Evolutionary conservation across 2,329 filamentous ascomycete species (phyloP).

Genomic region (Penicillium nordicum): DNA sequence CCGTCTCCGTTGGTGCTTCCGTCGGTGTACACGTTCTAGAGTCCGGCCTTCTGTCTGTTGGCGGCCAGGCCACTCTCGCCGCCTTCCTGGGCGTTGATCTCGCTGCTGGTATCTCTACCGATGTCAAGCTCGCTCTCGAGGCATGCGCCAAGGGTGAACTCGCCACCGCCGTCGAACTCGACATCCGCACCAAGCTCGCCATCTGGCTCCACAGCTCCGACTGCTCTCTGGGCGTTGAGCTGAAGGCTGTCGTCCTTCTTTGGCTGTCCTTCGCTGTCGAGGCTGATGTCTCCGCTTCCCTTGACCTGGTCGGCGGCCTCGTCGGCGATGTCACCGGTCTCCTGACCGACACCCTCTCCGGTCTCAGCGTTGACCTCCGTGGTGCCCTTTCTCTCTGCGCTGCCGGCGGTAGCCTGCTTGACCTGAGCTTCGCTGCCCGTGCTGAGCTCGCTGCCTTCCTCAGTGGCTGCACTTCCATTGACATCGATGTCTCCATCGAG

Average conservation of each 20-base stretch:
- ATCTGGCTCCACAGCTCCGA: conserved; percentile 32
- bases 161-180: conserved; percentile 26
- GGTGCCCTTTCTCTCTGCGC: conserved; percentile 31
- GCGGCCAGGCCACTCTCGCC: conserved; percentile 30
- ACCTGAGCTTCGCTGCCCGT: conserved; percentile 32
- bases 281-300: conserved; percentile 27
- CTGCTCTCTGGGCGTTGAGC: conserved; percentile 35
- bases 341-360: conserved; percentile 26
- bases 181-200: conserved; percentile 31
- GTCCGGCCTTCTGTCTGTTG: conserved; percentile 27
- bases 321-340: conserved; percentile 30
- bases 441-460: conserved; percentile 38
- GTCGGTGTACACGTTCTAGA: conserved; percentile 30
- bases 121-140: conserved; percentile 30
- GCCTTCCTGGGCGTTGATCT: conserved; percentile 34
- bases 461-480: conserved; percentile 26
- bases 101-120: conserved; percentile 25
- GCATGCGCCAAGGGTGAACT: conserved; percentile 29
- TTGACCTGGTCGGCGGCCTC: conserved; percentile 28
- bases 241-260: conserved; percentile 36
- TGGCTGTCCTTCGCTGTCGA: conserved; percentile 36
- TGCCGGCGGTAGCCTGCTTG: conserved; percentile 33
- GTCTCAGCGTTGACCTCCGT: conserved; percentile 31
- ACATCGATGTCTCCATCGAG: conserved; percentile 43
- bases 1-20: conserved; percentile 35